phyloP scores from a whole-genome alignment of 176 grass and related monocot genomes.

The Phragmites australis region DNA sequence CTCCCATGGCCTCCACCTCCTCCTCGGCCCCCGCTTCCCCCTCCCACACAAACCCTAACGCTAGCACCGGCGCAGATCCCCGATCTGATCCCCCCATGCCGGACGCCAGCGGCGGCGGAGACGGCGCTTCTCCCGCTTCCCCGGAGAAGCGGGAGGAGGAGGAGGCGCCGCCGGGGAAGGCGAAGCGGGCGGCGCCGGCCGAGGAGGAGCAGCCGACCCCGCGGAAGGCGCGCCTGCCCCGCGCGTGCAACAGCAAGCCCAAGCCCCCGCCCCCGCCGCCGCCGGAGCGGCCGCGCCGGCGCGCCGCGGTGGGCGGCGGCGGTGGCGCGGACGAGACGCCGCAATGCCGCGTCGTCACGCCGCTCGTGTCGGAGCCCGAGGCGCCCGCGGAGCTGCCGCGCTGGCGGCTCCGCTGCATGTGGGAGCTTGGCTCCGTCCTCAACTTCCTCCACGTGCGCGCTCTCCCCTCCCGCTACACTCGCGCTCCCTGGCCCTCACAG shows the following conservation, averaged over 20 bases:
- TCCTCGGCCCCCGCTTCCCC: conserved; percentile 45
- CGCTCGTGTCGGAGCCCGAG: conserved; percentile 68
- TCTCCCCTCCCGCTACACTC: neutral
- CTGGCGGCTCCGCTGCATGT: conserved; percentile 91
- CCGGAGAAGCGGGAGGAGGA: conserved; percentile 19
- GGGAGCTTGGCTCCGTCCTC: conserved; percentile 96
- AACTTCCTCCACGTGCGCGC: conserved; percentile 92
- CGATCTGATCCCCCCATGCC: conserved; percentile 38
- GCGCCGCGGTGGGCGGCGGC: conserved; percentile 38
- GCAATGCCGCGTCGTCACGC: conserved; percentile 74
- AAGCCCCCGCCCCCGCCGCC: conserved; percentile 43
- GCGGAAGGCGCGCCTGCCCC: conserved; percentile 65
- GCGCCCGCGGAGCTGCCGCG: conserved; percentile 65
- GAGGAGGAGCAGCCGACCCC: conserved; percentile 33
- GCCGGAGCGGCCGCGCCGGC: conserved; percentile 54
- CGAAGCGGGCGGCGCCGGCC: neutral
- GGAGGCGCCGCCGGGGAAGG: neutral
- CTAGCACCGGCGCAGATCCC: conserved; percentile 32
- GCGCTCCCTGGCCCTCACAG: neutral
- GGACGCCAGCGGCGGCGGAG: conserved; percentile 5
- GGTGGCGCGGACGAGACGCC: conserved; percentile 54
- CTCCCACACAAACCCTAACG: conserved; percentile 48
- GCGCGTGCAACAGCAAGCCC: conserved; percentile 76
- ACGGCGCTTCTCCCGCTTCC: neutral
- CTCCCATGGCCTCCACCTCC: conserved; percentile 45